Base-by-base conservation (phyloP, 768 basidiomycete genomes). In the Dendrothele bispora region DNA sequence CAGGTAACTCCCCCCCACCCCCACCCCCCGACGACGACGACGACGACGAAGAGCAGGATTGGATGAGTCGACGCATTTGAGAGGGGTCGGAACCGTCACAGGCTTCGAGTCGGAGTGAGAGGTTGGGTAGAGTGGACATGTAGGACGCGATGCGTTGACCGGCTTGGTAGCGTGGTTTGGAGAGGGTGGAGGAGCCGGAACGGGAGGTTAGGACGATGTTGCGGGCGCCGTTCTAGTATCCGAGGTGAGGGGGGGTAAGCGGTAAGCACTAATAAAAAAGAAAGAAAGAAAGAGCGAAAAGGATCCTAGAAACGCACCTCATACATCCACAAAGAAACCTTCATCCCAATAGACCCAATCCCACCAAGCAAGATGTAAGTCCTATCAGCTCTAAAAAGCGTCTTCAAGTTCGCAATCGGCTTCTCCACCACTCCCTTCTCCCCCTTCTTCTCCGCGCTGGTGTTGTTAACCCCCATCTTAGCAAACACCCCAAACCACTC, bases 261-360 rank as follows among this genome's bases (percentile, higher is more conserved):
- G n/a, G n/a, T n/a, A n/a, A n/a, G n/a, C n/a, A n/a, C n/a, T n/a
- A n/a, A n/a, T n/a, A n/a, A n/a, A n/a, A n/a, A n/a, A n/a, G n/a
- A n/a, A n/a, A n/a, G n/a, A n/a, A n/a, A n/a, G n/a, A n/a, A 14
- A 34, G 15, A 30, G 18, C 4, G 43, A 24, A 25, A 25, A 25
- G 10, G 8, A 8, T 6, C 30, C n/a, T 8, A 18, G 39, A n/a
- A 7, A 45, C 55, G 5, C 30, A 63, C 63, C 54, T 62, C 32
- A 47, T 66, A 64, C 64, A 66, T 59, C 63, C 63, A 66, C 11
- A 58, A 32, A 4, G 64, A 61, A 20, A 56, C 52, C 12, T 57
- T 54, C 20, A 61, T 17, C 2, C 64, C 64, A 11, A 66, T 37
- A 24, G 49, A 50, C 8, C 64, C 60, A 25, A 66, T 54, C 18